A percentile compares a stretch with the other conserved stretches of the same genome.
These are phyloP conservation scores for Phytophthora niederhauseri DNA, from an alignment of 352 stramenopile genomes.

Conservation along the genomic window DNA sequence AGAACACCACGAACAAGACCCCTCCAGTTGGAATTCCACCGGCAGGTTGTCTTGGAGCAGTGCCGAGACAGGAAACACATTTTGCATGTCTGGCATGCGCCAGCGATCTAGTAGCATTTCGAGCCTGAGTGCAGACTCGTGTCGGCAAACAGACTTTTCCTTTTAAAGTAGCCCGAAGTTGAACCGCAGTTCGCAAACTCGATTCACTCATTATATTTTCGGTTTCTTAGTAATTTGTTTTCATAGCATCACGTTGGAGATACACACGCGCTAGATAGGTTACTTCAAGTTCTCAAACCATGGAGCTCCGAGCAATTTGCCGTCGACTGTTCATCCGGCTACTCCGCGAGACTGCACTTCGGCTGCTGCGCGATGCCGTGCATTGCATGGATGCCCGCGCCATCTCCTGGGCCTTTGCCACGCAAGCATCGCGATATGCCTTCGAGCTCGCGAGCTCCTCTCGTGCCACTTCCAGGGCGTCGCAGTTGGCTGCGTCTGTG, in stretches of 20 bases:
- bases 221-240: not conserved
- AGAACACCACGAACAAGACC: constrained; percentile 10
- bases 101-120: constrained; percentile 27
- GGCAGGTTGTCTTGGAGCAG: constrained; percentile 15
- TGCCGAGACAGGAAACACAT: constrained; percentile 6
- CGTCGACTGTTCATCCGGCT: constrained; percentile 29
- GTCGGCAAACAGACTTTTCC: constrained; percentile 6
- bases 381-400: constrained; percentile 18
- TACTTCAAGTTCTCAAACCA: constrained; percentile 7
- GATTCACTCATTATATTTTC: constrained; percentile 5
- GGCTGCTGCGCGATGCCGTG: constrained; percentile 11
- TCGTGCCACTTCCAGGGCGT: constrained; percentile 38
- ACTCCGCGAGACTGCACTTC: constrained; percentile 27
- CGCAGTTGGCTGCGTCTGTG: constrained; percentile 34
- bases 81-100: constrained; percentile 12
- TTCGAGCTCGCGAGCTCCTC: constrained; percentile 42
- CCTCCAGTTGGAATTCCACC: constrained; percentile 6
- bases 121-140: constrained; percentile 12
- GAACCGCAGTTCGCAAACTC: not conserved
- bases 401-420: constrained; percentile 30
- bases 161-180: constrained; percentile 1
- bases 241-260: not conserved
- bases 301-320: constrained; percentile 18
- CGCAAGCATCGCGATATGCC: constrained; percentile 28
- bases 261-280: constrained; percentile 8